Evolutionary conservation across 2,329 filamentous ascomycete genomes (phyloP).

Genomic region (Epichloe baconii): DNA sequence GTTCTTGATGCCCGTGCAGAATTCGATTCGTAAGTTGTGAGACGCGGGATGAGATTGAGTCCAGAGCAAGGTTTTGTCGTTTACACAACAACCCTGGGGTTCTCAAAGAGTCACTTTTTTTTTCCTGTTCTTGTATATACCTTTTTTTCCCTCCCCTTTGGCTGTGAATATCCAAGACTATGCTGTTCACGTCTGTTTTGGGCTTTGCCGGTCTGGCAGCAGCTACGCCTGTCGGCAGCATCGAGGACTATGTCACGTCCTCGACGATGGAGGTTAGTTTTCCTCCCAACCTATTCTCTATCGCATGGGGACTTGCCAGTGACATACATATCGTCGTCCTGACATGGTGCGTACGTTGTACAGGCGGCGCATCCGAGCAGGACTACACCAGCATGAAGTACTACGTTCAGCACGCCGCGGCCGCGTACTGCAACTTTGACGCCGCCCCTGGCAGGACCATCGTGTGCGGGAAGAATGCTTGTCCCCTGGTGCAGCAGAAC

Average conservation of each 20-base stretch:
- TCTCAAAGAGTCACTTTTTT: no score
- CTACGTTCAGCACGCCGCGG: constrained; percentile 38
- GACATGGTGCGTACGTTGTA: background rate
- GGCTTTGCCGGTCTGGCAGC: constrained; percentile 14
- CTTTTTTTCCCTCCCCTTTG: background rate
- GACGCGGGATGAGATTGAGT: no score
- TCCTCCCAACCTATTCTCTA: background rate
- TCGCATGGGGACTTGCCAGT: background rate
- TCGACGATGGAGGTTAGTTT: constrained; percentile 23
- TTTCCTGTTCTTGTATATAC: background rate
- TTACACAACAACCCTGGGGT: background rate
- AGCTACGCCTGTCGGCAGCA: constrained; percentile 12
- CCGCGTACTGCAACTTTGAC: constrained; percentile 40
- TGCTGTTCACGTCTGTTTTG: constrained; percentile 15
- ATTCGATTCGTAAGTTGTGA: no score
- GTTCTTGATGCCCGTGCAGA: background rate
- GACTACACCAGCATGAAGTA: constrained; percentile 29
- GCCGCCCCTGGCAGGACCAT: constrained; percentile 24
- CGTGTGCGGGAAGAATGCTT: constrained; percentile 29
- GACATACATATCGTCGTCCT: background rate
- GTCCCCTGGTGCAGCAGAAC: constrained; percentile 29
- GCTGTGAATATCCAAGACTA: constrained; percentile 1
- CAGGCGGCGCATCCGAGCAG: constrained; percentile 13
- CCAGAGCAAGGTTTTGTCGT: no score
- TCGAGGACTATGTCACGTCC: constrained; percentile 14